Evolutionary conservation across 2,329 filamentous ascomycete genomes (phyloP).

Genomic region (Fusarium sp.): DNA sequence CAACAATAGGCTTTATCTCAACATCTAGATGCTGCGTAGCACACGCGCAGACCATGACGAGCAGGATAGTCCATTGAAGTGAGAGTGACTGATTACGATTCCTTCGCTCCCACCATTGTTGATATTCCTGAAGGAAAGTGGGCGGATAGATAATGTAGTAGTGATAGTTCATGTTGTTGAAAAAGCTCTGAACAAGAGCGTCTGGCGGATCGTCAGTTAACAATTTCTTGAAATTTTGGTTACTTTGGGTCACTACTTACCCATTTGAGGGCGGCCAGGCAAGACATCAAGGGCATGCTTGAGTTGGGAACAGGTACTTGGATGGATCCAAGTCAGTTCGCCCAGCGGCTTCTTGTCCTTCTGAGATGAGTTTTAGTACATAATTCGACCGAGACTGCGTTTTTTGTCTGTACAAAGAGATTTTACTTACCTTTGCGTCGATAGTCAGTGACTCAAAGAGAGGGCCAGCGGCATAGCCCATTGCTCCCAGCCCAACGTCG

Average conservation of each 20-base stretch:
- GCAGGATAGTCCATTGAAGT: slow-evolving; percentile 49
- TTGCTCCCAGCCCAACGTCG: slow-evolving; percentile 43
- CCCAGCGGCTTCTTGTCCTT: slow-evolving; percentile 27
- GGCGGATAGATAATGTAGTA: slow-evolving; percentile 51
- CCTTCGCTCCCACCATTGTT: slow-evolving; percentile 46
- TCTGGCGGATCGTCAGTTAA: slow-evolving; percentile 36
- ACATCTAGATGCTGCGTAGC: slow-evolving; percentile 45
- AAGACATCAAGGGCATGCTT: slow-evolving; percentile 44
- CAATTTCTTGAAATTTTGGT: too few species aligned
- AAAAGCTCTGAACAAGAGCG: slow-evolving; percentile 49
- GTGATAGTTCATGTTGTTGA: slow-evolving; percentile 49
- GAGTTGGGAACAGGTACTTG: slow-evolving; percentile 43
- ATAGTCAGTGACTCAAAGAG: slow-evolving; percentile 42
- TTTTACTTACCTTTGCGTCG: slow-evolving; percentile 35
- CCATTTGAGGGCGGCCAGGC: slow-evolving; percentile 47
- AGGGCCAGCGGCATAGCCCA: slow-evolving; percentile 48
- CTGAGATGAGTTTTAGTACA: neutral
- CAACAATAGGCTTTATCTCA: slow-evolving; percentile 43
- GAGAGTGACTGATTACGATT: slow-evolving; percentile 41
- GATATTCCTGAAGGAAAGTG: slow-evolving; percentile 48
- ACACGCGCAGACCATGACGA: slow-evolving; percentile 51
- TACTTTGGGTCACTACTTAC: slow-evolving; percentile 28
- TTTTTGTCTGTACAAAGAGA: fast-evolving
- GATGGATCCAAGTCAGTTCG: slow-evolving; percentile 31
- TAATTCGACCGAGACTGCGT: neutral